Percentiles rank a stretch among this genome's conserved stretches.
phyloP scores from a whole-genome alignment of 2,329 filamentous ascomycete species.

The Exserohilum rostratum region DNA sequence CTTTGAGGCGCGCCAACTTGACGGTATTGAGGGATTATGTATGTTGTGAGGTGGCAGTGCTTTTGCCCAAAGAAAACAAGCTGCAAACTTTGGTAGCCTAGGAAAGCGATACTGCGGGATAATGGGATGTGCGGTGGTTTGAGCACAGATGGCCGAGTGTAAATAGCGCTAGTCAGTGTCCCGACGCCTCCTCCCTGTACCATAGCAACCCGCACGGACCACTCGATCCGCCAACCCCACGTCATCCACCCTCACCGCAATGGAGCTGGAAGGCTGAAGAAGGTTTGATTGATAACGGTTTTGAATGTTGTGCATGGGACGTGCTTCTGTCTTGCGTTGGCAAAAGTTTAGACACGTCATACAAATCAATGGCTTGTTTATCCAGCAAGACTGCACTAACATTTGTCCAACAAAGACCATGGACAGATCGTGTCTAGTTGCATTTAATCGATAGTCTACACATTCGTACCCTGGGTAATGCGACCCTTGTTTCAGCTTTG shows the following conservation, averaged over 20 bases:
- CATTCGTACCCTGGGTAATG: too few species aligned
- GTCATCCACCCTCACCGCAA: conserved; percentile 1
- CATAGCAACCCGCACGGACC: conserved; percentile 36
- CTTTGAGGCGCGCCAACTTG: conserved; percentile 48
- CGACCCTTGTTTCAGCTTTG: too few species aligned
- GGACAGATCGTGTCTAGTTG: too few species aligned
- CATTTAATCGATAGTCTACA: too few species aligned
- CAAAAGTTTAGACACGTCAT: too few species aligned
- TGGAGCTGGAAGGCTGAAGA: too few species aligned
- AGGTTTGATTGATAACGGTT: too few species aligned
- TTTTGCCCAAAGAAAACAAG: conserved; percentile 5
- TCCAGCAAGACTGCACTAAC: too few species aligned
- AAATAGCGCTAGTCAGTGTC: conserved; percentile 32
- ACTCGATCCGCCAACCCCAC: conserved; percentile 8
- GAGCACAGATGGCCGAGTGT: conserved; percentile 23
- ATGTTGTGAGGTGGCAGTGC: conserved; percentile 9
- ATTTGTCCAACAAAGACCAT: too few species aligned
- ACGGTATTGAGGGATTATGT: conserved; percentile 28
- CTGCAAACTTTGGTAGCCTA: conserved; percentile 13
- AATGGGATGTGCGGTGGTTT: conserved; percentile 21
- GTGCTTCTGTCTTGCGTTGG: too few species aligned
- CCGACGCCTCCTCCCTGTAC: conserved; percentile 27
- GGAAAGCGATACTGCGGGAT: conserved; percentile 16
- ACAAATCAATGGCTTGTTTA: too few species aligned
- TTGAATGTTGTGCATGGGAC: too few species aligned